Conservation (phyloP, 192 early-diverging fungal species). For the Podila clonocystis region DNA sequence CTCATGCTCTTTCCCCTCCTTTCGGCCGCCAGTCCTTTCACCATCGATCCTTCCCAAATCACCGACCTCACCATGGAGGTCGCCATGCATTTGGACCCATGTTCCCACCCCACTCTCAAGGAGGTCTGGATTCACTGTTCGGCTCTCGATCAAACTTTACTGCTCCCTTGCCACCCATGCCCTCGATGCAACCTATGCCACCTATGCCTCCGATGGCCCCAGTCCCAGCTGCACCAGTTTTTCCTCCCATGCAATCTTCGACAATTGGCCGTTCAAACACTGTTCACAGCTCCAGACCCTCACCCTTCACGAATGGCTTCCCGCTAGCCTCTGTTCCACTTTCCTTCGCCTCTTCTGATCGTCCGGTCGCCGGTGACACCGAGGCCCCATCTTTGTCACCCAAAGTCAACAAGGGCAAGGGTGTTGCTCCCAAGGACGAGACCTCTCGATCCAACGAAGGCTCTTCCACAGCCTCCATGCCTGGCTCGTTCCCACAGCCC, state of each 20-base stretch:
- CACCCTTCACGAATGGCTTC: conserved; percentile 29
- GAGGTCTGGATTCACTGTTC: not conserved
- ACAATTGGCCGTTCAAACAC: conserved; percentile 23
- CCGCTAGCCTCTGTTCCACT: conserved; percentile 9
- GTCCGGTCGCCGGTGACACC: conserved; percentile 28
- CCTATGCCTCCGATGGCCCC: conserved; percentile 2
- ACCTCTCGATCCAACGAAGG: not conserved
- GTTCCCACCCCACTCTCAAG: not conserved
- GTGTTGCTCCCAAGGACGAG: not conserved
- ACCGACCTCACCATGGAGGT: not conserved
- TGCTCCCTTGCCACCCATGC: conserved; percentile 23
- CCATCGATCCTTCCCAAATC: conserved; percentile 5
- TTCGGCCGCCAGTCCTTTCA: not conserved
- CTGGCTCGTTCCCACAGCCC: conserved; percentile 40
- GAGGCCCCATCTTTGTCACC: not conserved
- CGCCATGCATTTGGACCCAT: not conserved
- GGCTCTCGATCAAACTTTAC: not conserved
- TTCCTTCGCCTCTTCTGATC: not conserved
- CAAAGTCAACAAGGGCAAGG: conserved; percentile 17
- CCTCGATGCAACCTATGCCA: conserved; percentile 27
- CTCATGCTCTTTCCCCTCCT: not conserved
- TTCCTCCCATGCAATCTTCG: not conserved
- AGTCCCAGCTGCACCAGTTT: not conserved
- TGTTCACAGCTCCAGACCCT: conserved; percentile 26
- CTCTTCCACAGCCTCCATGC: conserved; percentile 28